phyloP scores from a whole-genome alignment of 2,329 filamentous ascomycete genomes.

The Endocalyx cinctus region DNA sequence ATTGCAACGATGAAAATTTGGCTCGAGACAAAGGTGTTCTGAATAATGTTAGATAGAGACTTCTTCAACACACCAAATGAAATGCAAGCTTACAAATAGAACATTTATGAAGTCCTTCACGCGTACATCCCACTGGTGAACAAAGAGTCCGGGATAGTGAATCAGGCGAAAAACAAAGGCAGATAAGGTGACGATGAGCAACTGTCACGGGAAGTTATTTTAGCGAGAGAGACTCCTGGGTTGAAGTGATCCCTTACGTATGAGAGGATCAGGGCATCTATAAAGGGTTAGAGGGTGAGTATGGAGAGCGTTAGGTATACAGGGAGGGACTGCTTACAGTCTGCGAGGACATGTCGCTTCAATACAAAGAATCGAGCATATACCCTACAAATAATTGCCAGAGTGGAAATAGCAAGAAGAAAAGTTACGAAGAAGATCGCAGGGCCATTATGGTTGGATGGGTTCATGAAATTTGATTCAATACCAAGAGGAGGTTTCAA shows the following conservation, averaged over 20 bases:
- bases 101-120: not conserved
- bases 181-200: not conserved
- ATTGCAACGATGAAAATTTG: not conserved
- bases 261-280: not conserved
- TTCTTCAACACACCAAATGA: not conserved
- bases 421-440: not conserved
- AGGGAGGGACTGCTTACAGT: not conserved
- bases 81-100: not conserved
- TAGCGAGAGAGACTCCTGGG: not conserved
- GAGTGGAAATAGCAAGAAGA: not conserved
- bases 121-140: not conserved
- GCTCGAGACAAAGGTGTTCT: not conserved
- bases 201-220: not conserved
- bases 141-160: not conserved
- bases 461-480: not conserved
- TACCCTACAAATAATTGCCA: not conserved
- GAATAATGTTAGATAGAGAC: not conserved
- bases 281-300: not conserved
- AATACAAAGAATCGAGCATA: not conserved
- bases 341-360: not conserved
- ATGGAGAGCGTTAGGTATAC: not conserved
- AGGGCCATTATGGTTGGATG: not conserved
- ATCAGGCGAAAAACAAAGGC: not conserved
- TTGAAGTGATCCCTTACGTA: not conserved
- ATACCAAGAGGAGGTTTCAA: not conserved